phyloP scores from a whole-genome alignment of 371 early-diverging fungal species.

The Mortierella sp. region DNA sequence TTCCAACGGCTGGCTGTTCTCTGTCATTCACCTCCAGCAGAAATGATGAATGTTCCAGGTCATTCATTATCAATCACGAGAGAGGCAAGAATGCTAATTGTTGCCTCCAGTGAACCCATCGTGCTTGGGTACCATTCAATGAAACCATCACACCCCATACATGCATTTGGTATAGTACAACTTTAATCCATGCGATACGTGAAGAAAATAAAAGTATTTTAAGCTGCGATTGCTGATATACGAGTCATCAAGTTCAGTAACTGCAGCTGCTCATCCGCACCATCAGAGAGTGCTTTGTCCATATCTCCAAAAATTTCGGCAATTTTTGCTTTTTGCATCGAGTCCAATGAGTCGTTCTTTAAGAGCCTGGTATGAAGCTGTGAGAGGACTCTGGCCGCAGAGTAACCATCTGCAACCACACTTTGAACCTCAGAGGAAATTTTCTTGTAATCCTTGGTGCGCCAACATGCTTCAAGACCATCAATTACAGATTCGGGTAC shows the following conservation, averaged over 20 bases:
- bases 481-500: constrained; percentile 75
- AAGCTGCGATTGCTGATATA: constrained; percentile 63
- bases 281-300: constrained; percentile 85
- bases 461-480: constrained; percentile 66
- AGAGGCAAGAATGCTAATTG: too few species aligned
- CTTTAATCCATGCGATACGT: background rate
- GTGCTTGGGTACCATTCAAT: too few species aligned
- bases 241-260: constrained; percentile 74
- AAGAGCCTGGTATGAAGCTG: constrained; percentile 81
- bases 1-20: too few species aligned
- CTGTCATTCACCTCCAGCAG: too few species aligned
- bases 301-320: constrained; percentile 69
- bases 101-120: too few species aligned
- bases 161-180: background rate
- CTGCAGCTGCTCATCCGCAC: constrained; percentile 93
- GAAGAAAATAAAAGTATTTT: background rate
- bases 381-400: constrained; percentile 77
- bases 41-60: too few species aligned
- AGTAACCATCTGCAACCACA: constrained; percentile 80
- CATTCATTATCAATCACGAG: too few species aligned
- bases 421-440: constrained; percentile 65
- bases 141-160: too few species aligned
- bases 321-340: constrained; percentile 80
- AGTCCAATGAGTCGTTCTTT: constrained; percentile 67
- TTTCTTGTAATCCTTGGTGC: constrained; percentile 47